Evolutionary conservation across 2,329 filamentous ascomycete species (phyloP), one percentile per base, ranked within the genome.

Genomic region (Periconia sp.): DNA sequence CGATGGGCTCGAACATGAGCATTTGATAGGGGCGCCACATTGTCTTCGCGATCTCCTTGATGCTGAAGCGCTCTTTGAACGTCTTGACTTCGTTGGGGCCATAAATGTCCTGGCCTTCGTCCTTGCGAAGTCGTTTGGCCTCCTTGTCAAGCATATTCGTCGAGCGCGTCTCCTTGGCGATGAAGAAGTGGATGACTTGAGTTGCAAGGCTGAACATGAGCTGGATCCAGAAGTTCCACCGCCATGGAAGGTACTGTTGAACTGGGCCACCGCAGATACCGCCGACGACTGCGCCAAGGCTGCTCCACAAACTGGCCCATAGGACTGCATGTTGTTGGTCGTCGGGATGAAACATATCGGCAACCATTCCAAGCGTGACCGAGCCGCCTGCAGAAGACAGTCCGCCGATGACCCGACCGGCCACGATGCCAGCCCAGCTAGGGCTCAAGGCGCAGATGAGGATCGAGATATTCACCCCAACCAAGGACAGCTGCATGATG

Each of bases 201-300:
- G 89, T 81, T 19, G 81, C 76, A 5, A 69, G 83, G 19, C 89
- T 88, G 40, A 94, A 85, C 52, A 90, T 89, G 48, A 94, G 81
- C 69, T 92, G 88, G 50, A 92, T 86, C 87, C 88, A 94, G 66
- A 92, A 91, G 44, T 78, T 83, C 85, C 85, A 91, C 51, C 80
- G 79, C 88, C 88, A 92, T 7, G 81, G 73, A 1, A 88, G 74
- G 52, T 81, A 83, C 24, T 80, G 69, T 65, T 90, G 80, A 16
- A 86, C 80, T 54, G 89, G 89, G 0, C 87, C 88, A 56, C 88
- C 88, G 15, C 89, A 87, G 86, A 92, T 84, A 5, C 88, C 87
- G 0, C 88, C 87, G 1, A 91, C 75, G 7, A 89, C 82, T 1
- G 85, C 86, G 13, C 84, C 85, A 17, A 80, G 82, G 13, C 89